A percentile compares a stretch with the other conserved stretches of the same genome.
Conservation (phyloP, 257 asterid genomes). For the Nicotiana benthamiana region DNA sequence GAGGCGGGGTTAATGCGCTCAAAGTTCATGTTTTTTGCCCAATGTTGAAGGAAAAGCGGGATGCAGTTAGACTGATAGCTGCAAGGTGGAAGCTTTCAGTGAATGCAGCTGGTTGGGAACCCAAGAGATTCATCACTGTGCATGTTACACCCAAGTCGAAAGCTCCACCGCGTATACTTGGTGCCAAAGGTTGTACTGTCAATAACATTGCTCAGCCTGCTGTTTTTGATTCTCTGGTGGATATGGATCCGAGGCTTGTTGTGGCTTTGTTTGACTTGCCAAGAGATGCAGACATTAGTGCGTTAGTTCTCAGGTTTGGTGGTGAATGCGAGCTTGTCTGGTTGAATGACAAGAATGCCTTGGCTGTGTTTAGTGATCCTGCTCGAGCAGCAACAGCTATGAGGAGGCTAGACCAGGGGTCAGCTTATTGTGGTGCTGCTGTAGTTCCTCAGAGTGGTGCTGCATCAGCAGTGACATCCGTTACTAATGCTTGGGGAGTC, state of each 20-base stretch:
- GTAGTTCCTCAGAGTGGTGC: conserved; percentile 42
- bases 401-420: conserved; percentile 98
- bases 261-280: conserved; percentile 86
- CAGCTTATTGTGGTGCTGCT: conserved; percentile 77
- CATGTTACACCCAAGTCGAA: conserved; percentile 85
- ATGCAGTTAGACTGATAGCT: conserved; percentile 76
- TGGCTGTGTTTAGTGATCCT: conserved; percentile 91
- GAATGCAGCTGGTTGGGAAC: conserved; percentile 95
- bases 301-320: conserved; percentile 84
- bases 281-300: conserved; percentile 89
- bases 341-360: conserved; percentile 93
- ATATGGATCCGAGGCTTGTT: conserved; percentile 97
- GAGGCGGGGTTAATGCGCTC: conserved; percentile 56
- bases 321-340: conserved; percentile 97
- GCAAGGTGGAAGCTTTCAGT: conserved; percentile 95
- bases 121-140: conserved; percentile 70
- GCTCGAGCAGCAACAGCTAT: conserved; percentile 92
- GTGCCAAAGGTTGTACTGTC: conserved; percentile 40
- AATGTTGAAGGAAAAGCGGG: conserved; percentile 84
- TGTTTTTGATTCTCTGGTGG: conserved; percentile 59
- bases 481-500: conserved; percentile 55
- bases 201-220: conserved; percentile 60
- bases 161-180: conserved; percentile 79
- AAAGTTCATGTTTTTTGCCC: conserved; percentile 88
- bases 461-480: conserved; percentile 21